Evolutionary conservation across 2,329 filamentous ascomycete genomes (phyloP), one percentile per base, ranked within the genome.

Genomic region (Trichoderma koningii): DNA sequence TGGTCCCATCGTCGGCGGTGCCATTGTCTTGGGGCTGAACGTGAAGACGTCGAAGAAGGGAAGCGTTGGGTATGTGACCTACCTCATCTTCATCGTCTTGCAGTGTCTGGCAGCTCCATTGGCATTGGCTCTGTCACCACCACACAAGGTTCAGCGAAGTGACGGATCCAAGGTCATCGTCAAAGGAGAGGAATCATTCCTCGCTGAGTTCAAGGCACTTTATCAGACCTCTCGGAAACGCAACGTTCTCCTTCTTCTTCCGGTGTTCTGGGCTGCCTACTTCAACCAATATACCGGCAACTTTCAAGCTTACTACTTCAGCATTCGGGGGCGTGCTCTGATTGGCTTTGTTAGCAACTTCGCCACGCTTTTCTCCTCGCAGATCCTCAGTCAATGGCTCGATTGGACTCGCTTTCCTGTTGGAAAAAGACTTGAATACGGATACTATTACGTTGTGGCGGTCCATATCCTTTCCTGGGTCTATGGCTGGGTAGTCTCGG

Each of bases 401-500:
- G 81, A 83, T 66, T 80, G 78, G 65, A 77, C 78, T 59, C 69
- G 69, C 0, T 7, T 68, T 70, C 41, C 63, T 0, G 74, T 79
- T 28, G 80, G 78, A 67, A 76, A 74, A 28, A 78, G 82, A 26
- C 75, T 83, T 52, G 76, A 73, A 0, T 66, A 71, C 34, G 77
- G 77, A 28, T 84, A 80, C 68, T 83, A 76, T 70, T 83, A 81
- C 48, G 76, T 82, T 5, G 71, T 82, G 5, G 67, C 75, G 12
- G 67, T 77, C 65, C 82, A 85, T 67, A 61, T 83, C 21, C 68
- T 80, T 21, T 77, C 82, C 1, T 85, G 82, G 82, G 73, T 79
- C 3, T 84, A 84, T 66, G 81, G 73, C 12, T 84, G 82, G 83
- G 79, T 84, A 5, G 73, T 84, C 6, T 81, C 84, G 69, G 80